These are phyloP conservation scores for Dianthus caryophyllus DNA, from an alignment of 148 eudicot genomes.

Conservation along the genomic window DNA sequence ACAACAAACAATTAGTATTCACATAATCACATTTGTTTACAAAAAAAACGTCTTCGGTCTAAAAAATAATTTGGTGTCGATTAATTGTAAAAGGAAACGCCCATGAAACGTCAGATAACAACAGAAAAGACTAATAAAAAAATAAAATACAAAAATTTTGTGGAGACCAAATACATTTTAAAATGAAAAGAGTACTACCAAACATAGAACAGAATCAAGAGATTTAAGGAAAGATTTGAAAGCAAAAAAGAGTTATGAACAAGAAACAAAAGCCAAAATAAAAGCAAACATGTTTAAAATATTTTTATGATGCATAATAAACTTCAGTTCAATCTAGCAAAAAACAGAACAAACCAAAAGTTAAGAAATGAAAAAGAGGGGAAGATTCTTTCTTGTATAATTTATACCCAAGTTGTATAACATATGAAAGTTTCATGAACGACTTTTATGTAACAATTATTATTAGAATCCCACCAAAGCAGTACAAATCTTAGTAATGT, in stretches of 20 bases:
- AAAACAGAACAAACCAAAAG: neutral
- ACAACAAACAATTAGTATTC: slow-evolving; percentile 14
- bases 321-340: neutral
- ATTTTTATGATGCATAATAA: neutral
- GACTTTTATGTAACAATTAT: slow-evolving; percentile 3
- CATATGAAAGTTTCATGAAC: slow-evolving; percentile 1
- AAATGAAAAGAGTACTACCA: neutral
- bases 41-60: neutral
- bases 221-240: neutral
- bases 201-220: neutral
- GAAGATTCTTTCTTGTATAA: neutral
- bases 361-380: neutral
- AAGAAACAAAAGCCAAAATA: neutral
- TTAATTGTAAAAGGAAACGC: too few relatives aligned
- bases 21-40: neutral
- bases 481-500: slow-evolving; percentile 8
- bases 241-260: too few relatives aligned
- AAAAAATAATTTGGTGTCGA: neutral
- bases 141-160: neutral
- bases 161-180: neutral
- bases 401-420: slow-evolving; percentile 11
- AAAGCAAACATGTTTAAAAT: neutral
- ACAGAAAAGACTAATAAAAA: neutral
- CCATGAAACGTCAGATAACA: neutral
- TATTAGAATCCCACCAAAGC: neutral